phyloP scores from a whole-genome alignment of 805 yeast genomes.

The Torulaspora indica region DNA sequence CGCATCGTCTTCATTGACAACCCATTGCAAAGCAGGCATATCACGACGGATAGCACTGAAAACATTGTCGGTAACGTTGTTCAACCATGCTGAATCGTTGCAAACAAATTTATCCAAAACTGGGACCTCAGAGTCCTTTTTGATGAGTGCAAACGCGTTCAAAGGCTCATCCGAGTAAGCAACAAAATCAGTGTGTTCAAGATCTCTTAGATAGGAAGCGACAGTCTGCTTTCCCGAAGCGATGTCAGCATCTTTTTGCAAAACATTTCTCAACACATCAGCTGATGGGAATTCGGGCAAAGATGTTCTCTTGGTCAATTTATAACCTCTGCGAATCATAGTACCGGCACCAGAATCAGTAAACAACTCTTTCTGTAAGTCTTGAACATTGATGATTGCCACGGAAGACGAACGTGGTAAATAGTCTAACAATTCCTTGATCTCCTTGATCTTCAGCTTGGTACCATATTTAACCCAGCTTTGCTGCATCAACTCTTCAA shows the following conservation, averaged over 20 bases:
- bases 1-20: constrained; percentile 82
- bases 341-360: constrained; percentile 99
- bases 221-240: constrained; percentile 65
- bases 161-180: constrained; percentile 94
- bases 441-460: constrained; percentile 92
- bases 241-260: constrained; percentile 72
- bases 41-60: constrained; percentile 78
- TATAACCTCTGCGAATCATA: constrained; percentile 93
- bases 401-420: constrained; percentile 97
- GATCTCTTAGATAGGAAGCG: constrained; percentile 71
- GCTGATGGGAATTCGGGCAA: constrained; percentile 64
- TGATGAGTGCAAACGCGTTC: constrained; percentile 87
- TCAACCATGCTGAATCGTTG: constrained; percentile 91
- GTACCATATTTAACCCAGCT: constrained; percentile 99
- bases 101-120: constrained; percentile 81
- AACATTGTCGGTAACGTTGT: constrained; percentile 92
- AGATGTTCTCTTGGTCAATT: constrained; percentile 66
- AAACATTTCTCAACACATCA: constrained; percentile 71
- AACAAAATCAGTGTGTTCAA: constrained; percentile 59
- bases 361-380: constrained; percentile 92
- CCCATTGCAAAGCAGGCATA: constrained; percentile 74
- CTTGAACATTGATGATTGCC: constrained; percentile 92
- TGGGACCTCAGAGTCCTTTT: constrained; percentile 51
- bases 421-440: constrained; percentile 87
- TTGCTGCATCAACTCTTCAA: constrained; percentile 82